Evolutionary conservation across 192 early-diverging fungal species (phyloP).

Genomic region (Backusella psychrophila): DNA sequence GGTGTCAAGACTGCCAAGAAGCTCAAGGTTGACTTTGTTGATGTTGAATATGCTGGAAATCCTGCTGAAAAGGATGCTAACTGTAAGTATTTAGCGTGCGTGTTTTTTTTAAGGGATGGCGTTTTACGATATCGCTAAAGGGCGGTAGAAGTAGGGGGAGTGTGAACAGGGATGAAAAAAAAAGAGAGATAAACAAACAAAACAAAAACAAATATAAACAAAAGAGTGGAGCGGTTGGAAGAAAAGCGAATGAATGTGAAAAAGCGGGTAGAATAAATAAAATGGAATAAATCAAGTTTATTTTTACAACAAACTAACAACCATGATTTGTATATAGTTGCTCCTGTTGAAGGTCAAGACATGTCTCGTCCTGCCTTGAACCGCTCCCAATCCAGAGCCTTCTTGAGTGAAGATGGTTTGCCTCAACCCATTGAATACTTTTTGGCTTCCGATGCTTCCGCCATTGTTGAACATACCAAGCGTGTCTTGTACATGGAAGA

Average conservation of each 20-base stretch:
- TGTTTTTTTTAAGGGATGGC: not conserved
- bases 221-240: not conserved
- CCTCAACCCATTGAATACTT: conserved; percentile 98
- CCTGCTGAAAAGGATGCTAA: conserved; percentile 6
- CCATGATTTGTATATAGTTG: not conserved
- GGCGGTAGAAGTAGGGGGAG: not conserved
- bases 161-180: not conserved
- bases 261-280: not conserved
- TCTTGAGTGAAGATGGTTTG: conserved; percentile 90
- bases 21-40: conserved; percentile 98
- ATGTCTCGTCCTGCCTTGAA: conserved; percentile 56
- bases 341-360: conserved; percentile 16
- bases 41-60: conserved; percentile 81
- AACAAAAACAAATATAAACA: not conserved
- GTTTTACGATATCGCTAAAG: not conserved
- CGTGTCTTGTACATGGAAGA: conserved; percentile 97
- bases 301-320: no score
- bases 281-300: not conserved
- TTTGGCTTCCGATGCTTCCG: conserved; percentile 95
- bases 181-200: not conserved
- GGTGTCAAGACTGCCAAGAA: conserved; percentile 98
- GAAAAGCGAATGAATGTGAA: not conserved
- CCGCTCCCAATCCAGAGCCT: conserved; percentile 91
- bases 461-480: conserved; percentile 99
- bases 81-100: conserved; percentile 5